Conservation (phyloP, 1,284 basidiomycete genomes). For the Ustilago sp. region DNA sequence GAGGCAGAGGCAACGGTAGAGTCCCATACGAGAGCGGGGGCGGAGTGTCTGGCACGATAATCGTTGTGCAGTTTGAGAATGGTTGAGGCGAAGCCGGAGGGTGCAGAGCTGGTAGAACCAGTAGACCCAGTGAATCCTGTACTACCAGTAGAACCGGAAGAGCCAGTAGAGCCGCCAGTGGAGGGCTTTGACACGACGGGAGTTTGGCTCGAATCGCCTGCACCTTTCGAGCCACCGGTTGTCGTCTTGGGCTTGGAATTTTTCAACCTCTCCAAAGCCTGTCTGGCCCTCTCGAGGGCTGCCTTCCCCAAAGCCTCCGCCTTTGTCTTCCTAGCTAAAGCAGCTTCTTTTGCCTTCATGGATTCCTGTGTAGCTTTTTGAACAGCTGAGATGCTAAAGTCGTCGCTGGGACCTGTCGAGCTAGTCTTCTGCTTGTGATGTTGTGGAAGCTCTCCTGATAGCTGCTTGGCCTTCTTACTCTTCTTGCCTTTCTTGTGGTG, state of each 20-base stretch:
- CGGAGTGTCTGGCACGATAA: slow-evolving; percentile 40
- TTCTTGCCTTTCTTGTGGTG: slow-evolving; percentile 31
- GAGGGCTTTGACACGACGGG: not conserved
- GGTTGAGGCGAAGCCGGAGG: slow-evolving; percentile 15
- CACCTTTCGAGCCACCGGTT: not conserved
- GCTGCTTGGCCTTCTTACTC: slow-evolving; percentile 11
- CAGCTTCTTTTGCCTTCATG: not conserved
- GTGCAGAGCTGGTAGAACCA: not conserved
- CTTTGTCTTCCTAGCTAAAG: not conserved
- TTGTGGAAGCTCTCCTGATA: not conserved
- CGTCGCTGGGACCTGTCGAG: slow-evolving; percentile 6
- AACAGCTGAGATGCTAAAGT: not conserved
- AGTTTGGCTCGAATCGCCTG: not conserved
- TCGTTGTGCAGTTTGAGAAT: slow-evolving; percentile 36
- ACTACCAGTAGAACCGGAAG: not conserved
- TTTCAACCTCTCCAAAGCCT: not conserved
- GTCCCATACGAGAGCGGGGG: slow-evolving; percentile 33
- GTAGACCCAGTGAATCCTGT: not conserved
- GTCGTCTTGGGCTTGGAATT: not conserved
- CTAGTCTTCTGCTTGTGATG: slow-evolving; percentile 12
- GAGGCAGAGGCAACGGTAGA: slow-evolving; percentile 37
- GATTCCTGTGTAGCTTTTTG: not conserved
- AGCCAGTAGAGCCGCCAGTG: not conserved
- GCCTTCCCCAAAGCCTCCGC: not conserved
- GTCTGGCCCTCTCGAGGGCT: not conserved